Conservation (phyloP, 75 land plant species). For the Isoetes taiwanensis region DNA sequence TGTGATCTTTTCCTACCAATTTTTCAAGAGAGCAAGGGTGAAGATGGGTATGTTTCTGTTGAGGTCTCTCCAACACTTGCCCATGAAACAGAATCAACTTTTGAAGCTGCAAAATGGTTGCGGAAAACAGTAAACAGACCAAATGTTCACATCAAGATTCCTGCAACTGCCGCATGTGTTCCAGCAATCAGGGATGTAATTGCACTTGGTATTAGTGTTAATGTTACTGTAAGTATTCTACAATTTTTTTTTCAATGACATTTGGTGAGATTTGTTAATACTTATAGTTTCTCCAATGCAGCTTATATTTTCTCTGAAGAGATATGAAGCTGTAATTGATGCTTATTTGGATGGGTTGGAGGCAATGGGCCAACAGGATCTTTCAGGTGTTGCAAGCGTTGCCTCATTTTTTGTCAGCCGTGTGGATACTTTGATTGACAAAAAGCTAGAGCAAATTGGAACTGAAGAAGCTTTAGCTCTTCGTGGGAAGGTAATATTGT, state of each 20-base stretch:
- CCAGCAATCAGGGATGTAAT: constrained; percentile 66
- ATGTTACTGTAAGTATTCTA: constrained; percentile 73
- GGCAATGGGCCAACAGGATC: constrained; percentile 41
- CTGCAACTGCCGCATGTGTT: constrained; percentile 81
- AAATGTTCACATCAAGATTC: constrained; percentile 91
- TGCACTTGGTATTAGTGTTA: constrained; percentile 73
- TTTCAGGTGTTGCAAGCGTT: constrained; percentile 84
- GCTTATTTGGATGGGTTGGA: constrained; percentile 96
- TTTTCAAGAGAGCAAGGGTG: constrained; percentile 68
- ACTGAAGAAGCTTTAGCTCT: constrained; percentile 81
- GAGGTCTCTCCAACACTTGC: constrained; percentile 96
- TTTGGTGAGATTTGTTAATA: neutral
- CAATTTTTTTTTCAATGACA: neutral
- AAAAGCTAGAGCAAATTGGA: constrained; percentile 79
- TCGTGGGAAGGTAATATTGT: constrained; percentile 96
- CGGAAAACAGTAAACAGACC: constrained; percentile 56
- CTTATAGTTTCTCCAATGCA: constrained; percentile 15
- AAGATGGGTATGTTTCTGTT: constrained; percentile 91
- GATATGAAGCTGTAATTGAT: constrained; percentile 97
- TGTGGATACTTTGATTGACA: constrained; percentile 84
- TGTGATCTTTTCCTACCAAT: constrained; percentile 76
- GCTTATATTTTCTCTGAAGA: constrained; percentile 85
- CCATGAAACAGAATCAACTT: constrained; percentile 56
- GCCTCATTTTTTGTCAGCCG: constrained; percentile 98
- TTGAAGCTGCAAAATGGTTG: constrained; percentile 92